These are phyloP conservation scores for Farysia itapuensis DNA, from an alignment of 1,284 basidiomycete genomes.

Conservation along the genomic window DNA sequence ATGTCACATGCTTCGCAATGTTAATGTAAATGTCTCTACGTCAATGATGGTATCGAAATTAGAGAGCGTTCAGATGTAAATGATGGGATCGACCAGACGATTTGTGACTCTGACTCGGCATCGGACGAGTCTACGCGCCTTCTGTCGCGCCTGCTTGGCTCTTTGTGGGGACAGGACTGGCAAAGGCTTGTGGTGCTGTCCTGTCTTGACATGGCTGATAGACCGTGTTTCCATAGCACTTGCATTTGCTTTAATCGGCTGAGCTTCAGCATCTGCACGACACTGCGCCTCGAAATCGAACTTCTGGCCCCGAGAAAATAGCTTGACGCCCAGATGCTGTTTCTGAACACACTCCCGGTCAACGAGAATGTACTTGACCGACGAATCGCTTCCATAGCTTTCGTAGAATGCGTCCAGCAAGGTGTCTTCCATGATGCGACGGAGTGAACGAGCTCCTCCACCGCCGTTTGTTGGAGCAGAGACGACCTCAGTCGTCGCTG, in stretches of 20 bases:
- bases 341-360: conserved; percentile 3
- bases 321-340: conserved; percentile 1
- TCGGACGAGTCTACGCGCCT: conserved; percentile 7
- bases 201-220: no score
- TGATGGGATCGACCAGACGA: conserved; percentile 26
- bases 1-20: no score
- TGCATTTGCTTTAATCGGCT: not conserved
- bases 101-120: conserved; percentile 13
- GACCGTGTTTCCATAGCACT: no score
- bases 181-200: no score
- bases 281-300: conserved; percentile 10
- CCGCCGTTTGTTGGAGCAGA: not conserved
- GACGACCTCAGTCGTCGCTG: not conserved
- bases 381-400: conserved; percentile 2
- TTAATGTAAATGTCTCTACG: no score
- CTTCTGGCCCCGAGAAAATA: conserved; percentile 26
- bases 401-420: conserved; percentile 41
- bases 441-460: conserved; percentile 77
- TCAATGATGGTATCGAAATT: no score
- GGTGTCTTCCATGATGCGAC: conserved; percentile 76
- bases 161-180: not conserved
- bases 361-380: conserved; percentile 20
- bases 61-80: conserved; percentile 15
- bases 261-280: conserved; percentile 1
- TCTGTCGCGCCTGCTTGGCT: not conserved